These are phyloP conservation scores for Elaeagnus macrophylla DNA, from an alignment of 306 rosid genomes.

Conservation along the genomic window DNA sequence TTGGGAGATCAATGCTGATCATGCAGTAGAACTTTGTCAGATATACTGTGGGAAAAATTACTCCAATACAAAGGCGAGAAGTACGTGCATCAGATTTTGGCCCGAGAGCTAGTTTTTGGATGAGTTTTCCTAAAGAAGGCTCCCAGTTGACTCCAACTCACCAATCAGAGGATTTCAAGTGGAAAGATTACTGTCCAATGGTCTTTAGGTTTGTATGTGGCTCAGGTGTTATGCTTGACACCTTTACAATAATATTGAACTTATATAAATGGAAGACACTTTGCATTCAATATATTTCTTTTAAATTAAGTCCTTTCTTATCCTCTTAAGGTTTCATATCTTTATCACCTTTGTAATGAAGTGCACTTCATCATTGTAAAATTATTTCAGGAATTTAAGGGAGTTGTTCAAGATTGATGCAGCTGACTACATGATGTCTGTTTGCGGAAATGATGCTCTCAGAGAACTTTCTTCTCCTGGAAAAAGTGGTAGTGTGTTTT, in stretches of 20 bases:
- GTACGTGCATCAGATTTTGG: slow-evolving; percentile 89
- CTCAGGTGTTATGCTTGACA: slow-evolving; percentile 8
- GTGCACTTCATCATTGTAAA: slow-evolving; percentile 16
- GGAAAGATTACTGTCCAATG: slow-evolving; percentile 99
- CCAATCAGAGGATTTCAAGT: slow-evolving; percentile 91
- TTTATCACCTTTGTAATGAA: slow-evolving; percentile 12
- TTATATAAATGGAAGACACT: background rate
- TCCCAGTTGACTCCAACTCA: slow-evolving; percentile 94
- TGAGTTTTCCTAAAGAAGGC: slow-evolving; percentile 93
- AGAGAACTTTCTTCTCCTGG: slow-evolving; percentile 98
- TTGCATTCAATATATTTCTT: background rate
- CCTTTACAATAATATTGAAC: slow-evolving; percentile 3
- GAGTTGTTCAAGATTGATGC: slow-evolving; percentile 98
- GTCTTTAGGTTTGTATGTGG: slow-evolving; percentile 72
- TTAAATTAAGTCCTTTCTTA: background rate
- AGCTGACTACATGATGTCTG: slow-evolving; percentile 99
- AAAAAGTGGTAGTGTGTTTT: slow-evolving; percentile 97
- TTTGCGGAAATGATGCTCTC: slow-evolving; percentile 95
- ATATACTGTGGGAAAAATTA: slow-evolving; percentile 97
- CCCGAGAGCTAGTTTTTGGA: slow-evolving; percentile 98
- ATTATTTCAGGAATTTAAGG: slow-evolving; percentile 68
- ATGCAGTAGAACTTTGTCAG: slow-evolving; percentile 49
- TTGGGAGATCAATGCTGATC: slow-evolving; percentile 23
- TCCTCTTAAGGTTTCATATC: background rate
- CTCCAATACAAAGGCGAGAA: slow-evolving; percentile 92